A percentile compares a stretch with the other conserved stretches of the same genome.
Conservation (phyloP, 176 grass and related monocot genomes). For the Triticum urartu region DNA sequence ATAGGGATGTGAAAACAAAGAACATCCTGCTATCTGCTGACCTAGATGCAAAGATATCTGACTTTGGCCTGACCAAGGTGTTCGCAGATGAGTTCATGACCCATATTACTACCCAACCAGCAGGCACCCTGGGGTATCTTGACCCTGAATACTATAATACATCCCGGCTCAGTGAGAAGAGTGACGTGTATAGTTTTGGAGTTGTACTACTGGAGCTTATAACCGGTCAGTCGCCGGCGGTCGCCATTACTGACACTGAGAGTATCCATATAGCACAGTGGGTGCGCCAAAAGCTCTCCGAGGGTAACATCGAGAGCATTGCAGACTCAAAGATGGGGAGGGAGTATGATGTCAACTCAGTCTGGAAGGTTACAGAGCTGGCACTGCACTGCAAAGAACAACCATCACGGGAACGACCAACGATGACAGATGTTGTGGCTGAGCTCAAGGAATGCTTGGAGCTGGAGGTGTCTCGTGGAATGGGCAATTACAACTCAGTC, state of each 20-base stretch:
- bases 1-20: conserved; percentile 55
- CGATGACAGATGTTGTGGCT: conserved; percentile 30
- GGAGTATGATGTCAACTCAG: conserved; percentile 33
- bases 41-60: conserved; percentile 46
- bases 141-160: conserved; percentile 66
- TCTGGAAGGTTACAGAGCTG: conserved; percentile 42
- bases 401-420: conserved; percentile 29
- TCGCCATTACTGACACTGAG: not conserved
- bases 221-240: conserved; percentile 11
- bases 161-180: conserved; percentile 40
- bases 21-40: conserved; percentile 46
- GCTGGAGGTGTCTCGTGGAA: conserved; percentile 16
- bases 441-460: conserved; percentile 40
- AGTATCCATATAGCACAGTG: conserved; percentile 38
- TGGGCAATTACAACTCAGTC: conserved; percentile 12
- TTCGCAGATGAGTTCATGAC: conserved; percentile 14
- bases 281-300: conserved; percentile 37
- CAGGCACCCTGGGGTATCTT: conserved; percentile 48
- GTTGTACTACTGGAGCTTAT: conserved; percentile 44
- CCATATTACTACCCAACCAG: conserved; percentile 41
- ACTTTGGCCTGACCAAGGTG: conserved; percentile 49
- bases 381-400: conserved; percentile 39
- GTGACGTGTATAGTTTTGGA: conserved; percentile 40
- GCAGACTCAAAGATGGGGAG: conserved; percentile 25
- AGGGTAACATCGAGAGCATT: conserved; percentile 34